Conservation (phyloP, 2,329 filamentous ascomycete genomes). For the Sporothrix euskadiensis region DNA sequence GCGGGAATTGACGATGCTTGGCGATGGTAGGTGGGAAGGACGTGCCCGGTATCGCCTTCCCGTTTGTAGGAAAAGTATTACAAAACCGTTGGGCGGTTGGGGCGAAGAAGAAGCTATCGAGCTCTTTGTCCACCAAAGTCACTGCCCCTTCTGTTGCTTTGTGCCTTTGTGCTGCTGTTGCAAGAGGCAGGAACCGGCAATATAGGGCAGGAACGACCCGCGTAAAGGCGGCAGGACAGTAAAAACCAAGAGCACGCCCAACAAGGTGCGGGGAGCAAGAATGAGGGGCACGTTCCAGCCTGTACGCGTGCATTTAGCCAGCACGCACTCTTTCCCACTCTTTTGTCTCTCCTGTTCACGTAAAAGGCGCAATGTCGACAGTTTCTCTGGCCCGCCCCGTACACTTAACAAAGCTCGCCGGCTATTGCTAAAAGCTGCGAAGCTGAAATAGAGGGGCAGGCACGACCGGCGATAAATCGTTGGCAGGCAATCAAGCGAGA, state of each 20-base stretch:
- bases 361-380: not conserved
- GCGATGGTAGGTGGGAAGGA: not conserved
- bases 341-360: not conserved
- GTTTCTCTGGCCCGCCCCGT: not conserved
- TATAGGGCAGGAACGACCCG: not conserved
- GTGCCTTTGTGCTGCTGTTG: conserved; percentile 1
- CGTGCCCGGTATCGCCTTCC: conserved; percentile 8
- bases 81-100: not conserved
- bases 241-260: not conserved
- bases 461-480: not conserved
- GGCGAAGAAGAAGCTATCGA: conserved; percentile 5
- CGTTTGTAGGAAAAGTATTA: not conserved
- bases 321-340: not conserved
- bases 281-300: conserved; percentile 2
- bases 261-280: conserved; percentile 14
- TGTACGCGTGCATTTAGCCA: not conserved
- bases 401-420: not conserved
- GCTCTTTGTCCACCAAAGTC: conserved; percentile 6
- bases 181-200: not conserved
- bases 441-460: not conserved
- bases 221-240: conserved; percentile 7
- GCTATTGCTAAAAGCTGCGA: not conserved
- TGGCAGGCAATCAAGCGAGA: conserved; percentile 8
- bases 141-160: not conserved
- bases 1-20: conserved; percentile 21